Evolutionary conservation across 2,329 filamentous ascomycete genomes (phyloP).

Genomic region (Pyricularia pennisetigena): DNA sequence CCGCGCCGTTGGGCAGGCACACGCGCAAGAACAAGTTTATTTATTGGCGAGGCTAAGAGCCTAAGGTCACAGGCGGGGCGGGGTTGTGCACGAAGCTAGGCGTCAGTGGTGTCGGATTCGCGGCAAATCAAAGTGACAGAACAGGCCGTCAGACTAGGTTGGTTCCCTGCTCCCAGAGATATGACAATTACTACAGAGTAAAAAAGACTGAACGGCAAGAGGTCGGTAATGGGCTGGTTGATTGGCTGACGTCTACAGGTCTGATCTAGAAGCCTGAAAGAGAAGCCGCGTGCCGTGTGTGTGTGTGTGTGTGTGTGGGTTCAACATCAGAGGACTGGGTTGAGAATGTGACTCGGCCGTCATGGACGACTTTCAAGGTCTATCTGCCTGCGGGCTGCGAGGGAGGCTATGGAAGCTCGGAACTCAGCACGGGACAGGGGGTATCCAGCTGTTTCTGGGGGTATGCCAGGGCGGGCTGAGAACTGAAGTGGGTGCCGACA

Average conservation of each 20-base stretch:
- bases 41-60: background rate
- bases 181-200: background rate
- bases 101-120: constrained; percentile 9
- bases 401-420: background rate
- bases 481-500: background rate
- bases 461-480: background rate
- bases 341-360: background rate
- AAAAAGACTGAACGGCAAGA: background rate
- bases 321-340: background rate
- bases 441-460: background rate
- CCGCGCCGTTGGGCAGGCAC: background rate
- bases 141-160: background rate
- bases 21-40: background rate
- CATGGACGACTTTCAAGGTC: background rate
- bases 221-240: background rate
- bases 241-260: background rate
- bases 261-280: background rate
- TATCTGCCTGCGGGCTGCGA: too few relatives aligned
- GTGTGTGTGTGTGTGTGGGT: background rate
- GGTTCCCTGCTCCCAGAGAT: background rate
- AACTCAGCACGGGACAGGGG: background rate
- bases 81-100: background rate
- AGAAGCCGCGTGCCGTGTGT: background rate
- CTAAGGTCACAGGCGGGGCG: background rate
- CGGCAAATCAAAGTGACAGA: constrained; percentile 10